Evolutionary conservation across 768 basidiomycete species (phyloP).

Genomic region (Nidularia pulvinata): DNA sequence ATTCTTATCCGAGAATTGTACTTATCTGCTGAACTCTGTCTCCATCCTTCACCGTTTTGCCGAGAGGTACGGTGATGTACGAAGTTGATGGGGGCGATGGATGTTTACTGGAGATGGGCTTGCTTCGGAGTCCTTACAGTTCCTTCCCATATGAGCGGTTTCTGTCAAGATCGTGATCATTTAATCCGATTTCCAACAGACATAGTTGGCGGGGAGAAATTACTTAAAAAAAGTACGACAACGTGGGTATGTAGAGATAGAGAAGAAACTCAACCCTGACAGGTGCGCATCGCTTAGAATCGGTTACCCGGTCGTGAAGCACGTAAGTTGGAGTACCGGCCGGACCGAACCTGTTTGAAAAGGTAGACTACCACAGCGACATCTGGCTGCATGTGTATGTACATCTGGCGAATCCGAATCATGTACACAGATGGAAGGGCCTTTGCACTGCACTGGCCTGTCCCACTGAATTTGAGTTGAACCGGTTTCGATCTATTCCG

Average conservation of each 20-base stretch:
- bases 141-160: slow-evolving; percentile 35
- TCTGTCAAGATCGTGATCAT: slow-evolving; percentile 27
- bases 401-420: slow-evolving; percentile 5
- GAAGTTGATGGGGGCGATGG: slow-evolving; percentile 7
- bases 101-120: slow-evolving; percentile 9
- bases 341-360: slow-evolving; percentile 14
- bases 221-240: slow-evolving; percentile 9
- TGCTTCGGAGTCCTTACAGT: slow-evolving; percentile 8
- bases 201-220: not conserved
- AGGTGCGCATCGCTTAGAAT: slow-evolving; percentile 8
- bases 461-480: slow-evolving; percentile 13
- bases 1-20: too few species aligned
- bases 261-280: slow-evolving; percentile 12
- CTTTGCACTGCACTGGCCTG: slow-evolving; percentile 4
- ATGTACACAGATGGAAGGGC: slow-evolving; percentile 2
- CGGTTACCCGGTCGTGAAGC: slow-evolving; percentile 17
- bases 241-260: slow-evolving; percentile 12
- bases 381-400: not conserved
- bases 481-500: slow-evolving; percentile 22
- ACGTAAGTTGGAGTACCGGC: slow-evolving; percentile 8
- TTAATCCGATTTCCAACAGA: not conserved
- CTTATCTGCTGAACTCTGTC: too few species aligned
- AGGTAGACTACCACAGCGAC: slow-evolving; percentile 3
- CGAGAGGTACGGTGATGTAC: slow-evolving; percentile 26
- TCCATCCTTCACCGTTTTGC: slow-evolving; percentile 1